These are phyloP conservation scores for Fusarium odoratissimum DNA, from an alignment of 2,329 filamentous ascomycete species.

Conservation along the genomic window DNA sequence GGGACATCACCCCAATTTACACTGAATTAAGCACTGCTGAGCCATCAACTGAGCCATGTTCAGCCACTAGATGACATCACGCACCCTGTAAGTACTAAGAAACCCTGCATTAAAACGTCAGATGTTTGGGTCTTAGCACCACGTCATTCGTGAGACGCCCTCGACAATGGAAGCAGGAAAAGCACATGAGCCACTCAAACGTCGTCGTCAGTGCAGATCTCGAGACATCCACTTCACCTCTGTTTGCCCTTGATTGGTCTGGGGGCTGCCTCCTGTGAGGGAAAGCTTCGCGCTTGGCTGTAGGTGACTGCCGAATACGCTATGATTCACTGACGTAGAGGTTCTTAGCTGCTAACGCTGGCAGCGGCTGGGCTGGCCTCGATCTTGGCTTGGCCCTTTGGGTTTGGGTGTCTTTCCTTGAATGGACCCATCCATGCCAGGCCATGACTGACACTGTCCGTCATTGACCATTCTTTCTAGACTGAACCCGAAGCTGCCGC, in stretches of 20 bases:
- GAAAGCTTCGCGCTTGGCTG: constrained; percentile 34
- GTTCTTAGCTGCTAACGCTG: not conserved
- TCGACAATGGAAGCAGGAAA: constrained; percentile 19
- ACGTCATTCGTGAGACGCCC: constrained; percentile 31
- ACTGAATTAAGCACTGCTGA: not conserved
- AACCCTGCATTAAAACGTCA: constrained; percentile 25
- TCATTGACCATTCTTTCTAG: constrained; percentile 12
- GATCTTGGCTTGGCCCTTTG: constrained; percentile 7
- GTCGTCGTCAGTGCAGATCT: constrained; percentile 33
- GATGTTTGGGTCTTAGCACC: constrained; percentile 23
- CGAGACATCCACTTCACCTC: constrained; percentile 7
- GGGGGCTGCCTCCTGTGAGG: not conserved
- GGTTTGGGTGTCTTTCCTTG: constrained; percentile 8
- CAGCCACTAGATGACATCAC: constrained; percentile 37
- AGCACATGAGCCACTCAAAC: constrained; percentile 31
- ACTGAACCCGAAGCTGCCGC: constrained; percentile 24
- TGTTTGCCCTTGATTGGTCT: constrained; percentile 20
- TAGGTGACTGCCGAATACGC: constrained; percentile 33
- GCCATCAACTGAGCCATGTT: constrained; percentile 5
- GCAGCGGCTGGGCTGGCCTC: constrained; percentile 29
- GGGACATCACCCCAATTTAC: not conserved
- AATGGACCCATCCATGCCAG: constrained; percentile 10
- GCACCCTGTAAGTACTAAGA: not conserved
- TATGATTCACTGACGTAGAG: constrained; percentile 33
- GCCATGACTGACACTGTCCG: constrained; percentile 22